Evolutionary conservation across 208 protist genomes (phyloP), one percentile per base, ranked within the genome.

Genomic region (Leishmania martiniquensis): DNA sequence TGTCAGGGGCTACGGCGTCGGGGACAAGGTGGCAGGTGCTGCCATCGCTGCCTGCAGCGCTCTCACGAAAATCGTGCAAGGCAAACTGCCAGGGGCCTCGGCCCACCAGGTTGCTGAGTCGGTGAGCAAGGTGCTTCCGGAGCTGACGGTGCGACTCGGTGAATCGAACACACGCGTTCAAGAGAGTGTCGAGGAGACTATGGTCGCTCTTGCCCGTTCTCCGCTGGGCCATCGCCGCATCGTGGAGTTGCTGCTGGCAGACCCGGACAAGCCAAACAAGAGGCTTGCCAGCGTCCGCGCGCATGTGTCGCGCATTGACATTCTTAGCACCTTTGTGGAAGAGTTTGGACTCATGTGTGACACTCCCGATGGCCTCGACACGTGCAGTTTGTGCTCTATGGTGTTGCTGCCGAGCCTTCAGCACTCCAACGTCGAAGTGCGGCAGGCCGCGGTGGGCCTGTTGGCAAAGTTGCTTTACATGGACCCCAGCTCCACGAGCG

Each of bases 151-250:
- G 29, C 91, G 92, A 55, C 76, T 91, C 55, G 95, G 90, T 34
- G 95, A 98, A 74, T 84, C 78, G 34, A 97, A 97, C 82, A 81
- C 70, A 42, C 85, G 91, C 37, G 79, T 97, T 44, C 91, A 94
- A 51, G 92, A 97, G 65, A 86, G 69, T 42, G 80, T 89, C 0
- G 88, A 91, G 74, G 85, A 68, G 25, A 73, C 88, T 57, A 25
- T 98, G 39, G 55, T 93, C 15, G 15, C 71, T 42, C 20, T 98
- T 0, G 88, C 91, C 9, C 80, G 88, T 10, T 89, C 82, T 13
- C 69, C 91, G 42, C 70, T 89, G 15, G 86, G 90, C 6, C 78
- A 90, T 67, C 90, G 94, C 34, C 75, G 79, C 63, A 75, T 98
- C 55, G 77, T 89, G 42, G 80, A 85, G 47, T 55, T 86, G 42